phyloP scores from a whole-genome alignment of 805 yeast genomes.

The Kodamaea kaohsiungensis region DNA sequence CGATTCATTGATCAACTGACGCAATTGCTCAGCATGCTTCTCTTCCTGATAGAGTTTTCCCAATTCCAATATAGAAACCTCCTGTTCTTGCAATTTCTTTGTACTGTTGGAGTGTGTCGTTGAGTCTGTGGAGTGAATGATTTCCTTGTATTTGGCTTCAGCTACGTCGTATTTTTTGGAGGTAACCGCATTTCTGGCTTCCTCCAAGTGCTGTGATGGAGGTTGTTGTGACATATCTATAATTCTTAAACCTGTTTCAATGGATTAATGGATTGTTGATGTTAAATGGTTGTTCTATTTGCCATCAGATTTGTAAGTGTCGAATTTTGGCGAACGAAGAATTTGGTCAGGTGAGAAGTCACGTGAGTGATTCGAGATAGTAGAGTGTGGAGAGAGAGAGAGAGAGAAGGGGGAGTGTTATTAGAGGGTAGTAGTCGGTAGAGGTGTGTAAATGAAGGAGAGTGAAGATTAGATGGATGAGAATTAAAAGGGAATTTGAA shows the following conservation, averaged over 20 bases:
- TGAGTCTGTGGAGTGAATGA: constrained; percentile 33
- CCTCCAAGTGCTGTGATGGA: constrained; percentile 38
- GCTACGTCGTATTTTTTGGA: constrained; percentile 55
- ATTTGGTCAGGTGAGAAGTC: background rate
- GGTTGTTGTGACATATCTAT: constrained; percentile 21
- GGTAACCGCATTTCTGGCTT: constrained; percentile 61
- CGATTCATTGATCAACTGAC: constrained; percentile 63
- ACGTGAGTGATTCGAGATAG: background rate
- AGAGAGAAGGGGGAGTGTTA: too few species aligned
- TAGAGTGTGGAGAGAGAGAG: background rate
- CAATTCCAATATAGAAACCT: constrained; percentile 69
- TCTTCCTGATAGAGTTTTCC: constrained; percentile 66
- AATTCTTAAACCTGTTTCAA: background rate
- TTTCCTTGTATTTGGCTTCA: constrained; percentile 55
- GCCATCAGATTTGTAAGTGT: background rate
- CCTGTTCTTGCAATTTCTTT: constrained; percentile 47
- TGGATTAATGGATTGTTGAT: background rate
- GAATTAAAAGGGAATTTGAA: too few species aligned
- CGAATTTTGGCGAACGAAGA: background rate
- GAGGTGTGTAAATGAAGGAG: too few species aligned
- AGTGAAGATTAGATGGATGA: too few species aligned
- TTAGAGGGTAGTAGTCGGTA: too few species aligned
- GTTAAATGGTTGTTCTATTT: background rate
- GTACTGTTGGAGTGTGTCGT: constrained; percentile 18
- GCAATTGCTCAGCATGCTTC: constrained; percentile 51